Evolutionary conservation across 306 rosid genomes (phyloP).

Genomic region (Begonia fuchsioides): DNA sequence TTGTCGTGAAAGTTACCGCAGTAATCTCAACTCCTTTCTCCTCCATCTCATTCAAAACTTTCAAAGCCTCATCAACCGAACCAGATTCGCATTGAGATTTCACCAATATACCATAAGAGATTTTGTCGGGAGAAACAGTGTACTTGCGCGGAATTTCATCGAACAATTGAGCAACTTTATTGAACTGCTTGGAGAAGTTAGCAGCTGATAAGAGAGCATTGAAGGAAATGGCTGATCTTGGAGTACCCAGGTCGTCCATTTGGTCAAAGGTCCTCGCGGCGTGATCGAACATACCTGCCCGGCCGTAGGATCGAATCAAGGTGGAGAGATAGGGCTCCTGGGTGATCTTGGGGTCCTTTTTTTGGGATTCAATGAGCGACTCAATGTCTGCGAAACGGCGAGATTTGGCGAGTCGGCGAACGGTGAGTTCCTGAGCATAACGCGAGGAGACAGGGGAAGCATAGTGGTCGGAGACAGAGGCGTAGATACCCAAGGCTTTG

Average conservation of each 20-base stretch:
- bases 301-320: slow-evolving; percentile 57
- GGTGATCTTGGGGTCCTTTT: slow-evolving; percentile 34
- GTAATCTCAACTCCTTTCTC: slow-evolving; percentile 33
- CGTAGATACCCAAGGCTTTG: slow-evolving; percentile 44
- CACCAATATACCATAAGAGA: slow-evolving; percentile 44
- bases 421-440: slow-evolving; percentile 45
- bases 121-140: slow-evolving; percentile 26
- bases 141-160: slow-evolving; percentile 35
- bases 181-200: slow-evolving; percentile 19
- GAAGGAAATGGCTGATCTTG: slow-evolving; percentile 42
- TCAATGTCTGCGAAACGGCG: slow-evolving; percentile 41
- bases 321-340: slow-evolving; percentile 41
- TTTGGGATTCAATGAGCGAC: slow-evolving; percentile 48
- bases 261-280: slow-evolving; percentile 35
- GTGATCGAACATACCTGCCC: slow-evolving; percentile 42
- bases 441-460: slow-evolving; percentile 38
- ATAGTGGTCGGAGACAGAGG: slow-evolving; percentile 31
- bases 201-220: slow-evolving; percentile 41
- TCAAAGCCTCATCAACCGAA: slow-evolving; percentile 24
- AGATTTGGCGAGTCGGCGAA: slow-evolving; percentile 49
- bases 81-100: slow-evolving; percentile 31
- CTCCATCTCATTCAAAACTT: slow-evolving; percentile 25
- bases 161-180: slow-evolving; percentile 33
- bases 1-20: slow-evolving; percentile 32
- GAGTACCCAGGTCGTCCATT: slow-evolving; percentile 47